A percentile compares a stretch with the other conserved stretches of the same genome.
phyloP scores from a whole-genome alignment of 345 rosid species.

The Eucalyptus erythrocorys region DNA sequence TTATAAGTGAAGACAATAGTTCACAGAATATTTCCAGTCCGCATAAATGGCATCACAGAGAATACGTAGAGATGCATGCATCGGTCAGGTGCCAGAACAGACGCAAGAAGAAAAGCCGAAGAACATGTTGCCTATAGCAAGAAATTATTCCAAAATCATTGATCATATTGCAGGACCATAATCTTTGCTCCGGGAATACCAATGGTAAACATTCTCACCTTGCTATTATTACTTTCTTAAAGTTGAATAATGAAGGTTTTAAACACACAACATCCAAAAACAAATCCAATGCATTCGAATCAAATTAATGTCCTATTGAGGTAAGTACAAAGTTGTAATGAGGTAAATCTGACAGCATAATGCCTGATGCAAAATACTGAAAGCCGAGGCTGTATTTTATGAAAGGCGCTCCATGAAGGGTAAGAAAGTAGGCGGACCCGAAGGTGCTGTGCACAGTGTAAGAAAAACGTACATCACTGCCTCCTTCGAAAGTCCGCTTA shows the following conservation, averaged over 20 bases:
- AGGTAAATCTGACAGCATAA: conserved; percentile 3
- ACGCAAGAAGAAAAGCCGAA: not conserved
- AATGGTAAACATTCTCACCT: not conserved
- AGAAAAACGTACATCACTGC: not conserved
- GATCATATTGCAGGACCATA: not conserved
- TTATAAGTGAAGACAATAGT: not conserved
- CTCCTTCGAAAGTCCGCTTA: not conserved
- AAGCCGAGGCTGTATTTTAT: not conserved
- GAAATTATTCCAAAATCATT: not conserved
- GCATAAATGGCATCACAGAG: not conserved
- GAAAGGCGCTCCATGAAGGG: not conserved
- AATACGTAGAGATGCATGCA: not conserved
- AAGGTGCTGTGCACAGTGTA: not conserved
- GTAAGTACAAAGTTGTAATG: not conserved
- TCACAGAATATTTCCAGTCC: not conserved
- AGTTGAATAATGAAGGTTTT: not conserved
- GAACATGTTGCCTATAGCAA: not conserved
- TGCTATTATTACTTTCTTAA: not conserved
- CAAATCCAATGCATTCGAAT: not conserved
- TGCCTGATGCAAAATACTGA: conserved; percentile 41
- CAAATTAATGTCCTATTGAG: not conserved
- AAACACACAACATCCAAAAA: not conserved
- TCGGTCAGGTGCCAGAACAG: not conserved
- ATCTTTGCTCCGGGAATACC: not conserved
- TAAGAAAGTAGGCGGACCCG: not conserved